A percentile compares a stretch with the other conserved stretches of the same genome.
Evolutionary conservation across 83 land plant genomes (phyloP).

Genomic region (Picea mariana): DNA sequence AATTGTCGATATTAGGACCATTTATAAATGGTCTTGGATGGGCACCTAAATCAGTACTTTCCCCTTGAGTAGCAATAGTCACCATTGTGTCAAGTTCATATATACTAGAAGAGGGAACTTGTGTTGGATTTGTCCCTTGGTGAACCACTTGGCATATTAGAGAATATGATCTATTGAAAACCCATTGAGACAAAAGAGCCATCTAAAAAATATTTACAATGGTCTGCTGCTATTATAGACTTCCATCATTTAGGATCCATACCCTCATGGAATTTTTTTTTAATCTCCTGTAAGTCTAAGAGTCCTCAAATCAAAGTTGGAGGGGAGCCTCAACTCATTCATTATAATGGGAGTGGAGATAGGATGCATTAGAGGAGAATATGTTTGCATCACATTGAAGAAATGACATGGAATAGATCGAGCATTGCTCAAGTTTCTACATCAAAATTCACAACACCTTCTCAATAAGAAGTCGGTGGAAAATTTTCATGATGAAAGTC

Average conservation of each 20-base stretch:
- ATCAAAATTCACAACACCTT: background rate
- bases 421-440: slow-evolving; percentile 42
- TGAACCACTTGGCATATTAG: too few species aligned
- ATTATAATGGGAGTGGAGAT: slow-evolving; percentile 39
- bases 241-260: slow-evolving; percentile 33
- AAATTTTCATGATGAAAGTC: slow-evolving; percentile 16
- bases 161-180: too few species aligned
- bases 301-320: slow-evolving; percentile 36
- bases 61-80: too few species aligned
- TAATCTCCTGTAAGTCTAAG: slow-evolving; percentile 17
- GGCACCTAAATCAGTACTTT: too few species aligned
- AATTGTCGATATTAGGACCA: too few species aligned
- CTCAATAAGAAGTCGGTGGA: background rate
- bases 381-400: slow-evolving; percentile 50
- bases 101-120: too few species aligned
- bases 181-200: too few species aligned
- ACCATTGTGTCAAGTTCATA: too few species aligned
- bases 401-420: slow-evolving; percentile 58
- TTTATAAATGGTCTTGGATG: too few species aligned
- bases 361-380: slow-evolving; percentile 47
- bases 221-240: slow-evolving; percentile 28
- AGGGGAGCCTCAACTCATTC: slow-evolving; percentile 56
- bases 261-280: slow-evolving; percentile 25
- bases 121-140: too few species aligned
- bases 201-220: too few species aligned